Evolutionary conservation across 2,329 filamentous ascomycete genomes (phyloP), one percentile per base, ranked within the genome.

Genomic region (Fusarium multiceps): DNA sequence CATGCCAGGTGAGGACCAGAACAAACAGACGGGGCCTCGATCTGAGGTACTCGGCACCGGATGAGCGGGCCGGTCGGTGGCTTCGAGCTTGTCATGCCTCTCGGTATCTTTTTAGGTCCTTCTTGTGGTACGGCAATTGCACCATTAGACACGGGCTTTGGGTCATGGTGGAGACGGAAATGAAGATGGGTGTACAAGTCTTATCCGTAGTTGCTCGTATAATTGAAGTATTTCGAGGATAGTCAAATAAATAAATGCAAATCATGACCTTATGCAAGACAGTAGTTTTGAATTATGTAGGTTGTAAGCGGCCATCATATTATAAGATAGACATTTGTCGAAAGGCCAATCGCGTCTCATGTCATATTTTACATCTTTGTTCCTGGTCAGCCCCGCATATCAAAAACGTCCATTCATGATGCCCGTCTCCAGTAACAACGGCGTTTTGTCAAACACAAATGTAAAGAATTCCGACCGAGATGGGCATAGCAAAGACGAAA

Each of bases 311-410:
- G 49, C 32, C 16, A 40, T 28, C 13, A 21, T 25, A 43, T 23
- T 13, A 27, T 11, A 43, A 10, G 14, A 23, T 23, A 11, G 14
- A 11, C 6, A 43, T 43, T 11, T 18, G 41, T 23, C 10, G 2
- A 23, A 16, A 59, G 40, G 32, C 57, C 54, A 60, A 60, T 59
- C 30, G 23, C 20, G 32, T 47, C 34, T 32, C 41, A 6, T 37
- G 27, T 43, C 23, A 20, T 45, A 37, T 43, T 42, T 28, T 47
- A 20, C 21, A 25, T 37, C n/a, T 43, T 43, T 5, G 43, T 48
- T 46, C 47, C 23, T 45, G 23, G 25, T 46, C 49, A 62, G 57
- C 61, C 66, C 66, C 66, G 56, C 56, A 57, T 30, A 55, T 47
- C 37, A 40, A 21, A 51, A 53, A 25, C 49, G 20, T 42, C 34